A percentile compares a stretch with the other conserved stretches of the same genome.
Evolutionary conservation across 257 asterid genomes (phyloP).

Genomic region (Solanum virginianum): DNA sequence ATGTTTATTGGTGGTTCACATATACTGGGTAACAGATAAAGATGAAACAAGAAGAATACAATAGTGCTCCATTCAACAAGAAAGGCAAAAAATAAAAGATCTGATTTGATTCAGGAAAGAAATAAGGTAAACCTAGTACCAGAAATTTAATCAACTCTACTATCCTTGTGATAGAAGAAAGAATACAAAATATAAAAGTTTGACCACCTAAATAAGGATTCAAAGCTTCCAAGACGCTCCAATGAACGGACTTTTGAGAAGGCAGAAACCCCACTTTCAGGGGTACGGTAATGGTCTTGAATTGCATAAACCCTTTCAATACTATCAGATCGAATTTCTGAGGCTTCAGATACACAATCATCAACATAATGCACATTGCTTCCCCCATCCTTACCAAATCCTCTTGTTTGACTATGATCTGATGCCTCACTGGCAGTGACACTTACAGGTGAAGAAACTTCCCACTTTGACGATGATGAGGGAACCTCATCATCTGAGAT

Average conservation of each 20-base stretch:
- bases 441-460: conserved; percentile 40
- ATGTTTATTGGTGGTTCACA: neutral
- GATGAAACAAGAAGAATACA: neutral
- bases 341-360: conserved; percentile 33
- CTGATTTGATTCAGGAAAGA: neutral
- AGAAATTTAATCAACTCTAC: neutral
- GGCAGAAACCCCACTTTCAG: conserved; percentile 20
- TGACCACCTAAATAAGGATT: conserved; percentile 66
- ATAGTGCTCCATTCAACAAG: conserved; percentile 3
- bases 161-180: neutral
- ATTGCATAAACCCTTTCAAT: conserved; percentile 6
- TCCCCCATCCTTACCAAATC: conserved; percentile 32
- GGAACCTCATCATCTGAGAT: conserved; percentile 53
- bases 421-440: conserved; percentile 42
- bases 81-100: neutral
- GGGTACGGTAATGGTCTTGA: conserved; percentile 20
- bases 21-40: neutral
- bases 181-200: conserved; percentile 4
- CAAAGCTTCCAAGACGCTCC: conserved; percentile 39
- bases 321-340: conserved; percentile 27
- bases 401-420: conserved; percentile 34
- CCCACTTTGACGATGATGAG: conserved; percentile 38
- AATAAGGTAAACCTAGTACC: neutral
- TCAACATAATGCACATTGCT: conserved; percentile 21
- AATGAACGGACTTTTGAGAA: conserved; percentile 21